Percentiles rank a stretch among this genome's conserved stretches.
Evolutionary conservation across 192 early-diverging fungal genomes (phyloP).

Genomic region (Linnemannia exigua): DNA sequence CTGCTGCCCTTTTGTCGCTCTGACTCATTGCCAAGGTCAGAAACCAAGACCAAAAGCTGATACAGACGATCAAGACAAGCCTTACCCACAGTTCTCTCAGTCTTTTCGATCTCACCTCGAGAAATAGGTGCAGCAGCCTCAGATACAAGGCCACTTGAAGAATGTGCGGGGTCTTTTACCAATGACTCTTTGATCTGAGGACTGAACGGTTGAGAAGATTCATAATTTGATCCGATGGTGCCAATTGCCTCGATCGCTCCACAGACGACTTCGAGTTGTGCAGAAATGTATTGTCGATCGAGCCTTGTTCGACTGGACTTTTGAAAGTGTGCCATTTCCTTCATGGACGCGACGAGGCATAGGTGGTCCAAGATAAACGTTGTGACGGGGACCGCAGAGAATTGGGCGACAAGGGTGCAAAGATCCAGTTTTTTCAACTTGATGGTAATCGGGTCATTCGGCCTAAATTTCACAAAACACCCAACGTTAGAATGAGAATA

Average conservation of each 20-base stretch:
- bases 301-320: constrained; percentile 10
- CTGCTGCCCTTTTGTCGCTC: background rate
- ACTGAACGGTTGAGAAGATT: background rate
- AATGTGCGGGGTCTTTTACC: background rate
- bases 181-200: background rate
- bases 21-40: constrained; percentile 9
- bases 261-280: constrained; percentile 17
- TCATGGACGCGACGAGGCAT: constrained; percentile 28
- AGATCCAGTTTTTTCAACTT: constrained; percentile 27
- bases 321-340: background rate
- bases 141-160: background rate
- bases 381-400: background rate
- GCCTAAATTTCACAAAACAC: background rate
- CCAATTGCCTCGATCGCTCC: constrained; percentile 22
- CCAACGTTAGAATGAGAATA: background rate
- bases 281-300: constrained; percentile 12
- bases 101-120: background rate
- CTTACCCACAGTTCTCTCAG: background rate
- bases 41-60: constrained; percentile 14
- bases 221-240: constrained; percentile 16
- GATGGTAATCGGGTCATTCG: constrained; percentile 22
- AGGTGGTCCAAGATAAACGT: constrained; percentile 29
- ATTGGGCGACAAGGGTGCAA: constrained; percentile 11
- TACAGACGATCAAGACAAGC: constrained; percentile 32
- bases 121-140: background rate